Evolutionary conservation across 441 rosid genomes (phyloP).

Genomic region (Eutrema salsugineum): DNA sequence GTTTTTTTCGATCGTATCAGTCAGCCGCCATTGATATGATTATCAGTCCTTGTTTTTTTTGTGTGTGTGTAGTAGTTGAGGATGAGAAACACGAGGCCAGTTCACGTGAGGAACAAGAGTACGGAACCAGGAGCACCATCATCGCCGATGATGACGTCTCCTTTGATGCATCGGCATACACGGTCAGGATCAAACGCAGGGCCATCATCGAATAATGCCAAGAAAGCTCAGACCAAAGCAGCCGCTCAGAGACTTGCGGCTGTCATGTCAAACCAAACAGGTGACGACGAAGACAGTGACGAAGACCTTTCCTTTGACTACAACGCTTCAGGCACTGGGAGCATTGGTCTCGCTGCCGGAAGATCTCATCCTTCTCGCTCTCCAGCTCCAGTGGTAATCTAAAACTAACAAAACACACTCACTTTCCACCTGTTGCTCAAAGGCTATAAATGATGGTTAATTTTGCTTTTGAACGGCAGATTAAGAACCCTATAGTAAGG

Average conservation of each 20-base stretch:
- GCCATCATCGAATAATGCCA: slow-evolving; percentile 32
- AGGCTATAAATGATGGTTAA: not conserved
- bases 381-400: slow-evolving; percentile 63
- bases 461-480: slow-evolving; percentile 19
- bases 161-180: slow-evolving; percentile 42
- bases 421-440: not conserved
- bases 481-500: slow-evolving; percentile 29
- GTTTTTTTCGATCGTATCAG: not conserved
- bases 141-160: slow-evolving; percentile 48
- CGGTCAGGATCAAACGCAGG: slow-evolving; percentile 61
- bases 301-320: slow-evolving; percentile 55
- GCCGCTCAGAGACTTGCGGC: slow-evolving; percentile 94
- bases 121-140: slow-evolving; percentile 38
- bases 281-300: slow-evolving; percentile 55
- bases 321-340: slow-evolving; percentile 32
- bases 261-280: slow-evolving; percentile 68
- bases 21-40: not conserved
- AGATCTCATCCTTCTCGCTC: slow-evolving; percentile 53
- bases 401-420: not conserved
- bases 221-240: slow-evolving; percentile 84
- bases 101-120: slow-evolving; percentile 45
- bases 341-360: slow-evolving; percentile 71
- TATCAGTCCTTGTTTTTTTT: not conserved
- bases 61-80: not conserved
- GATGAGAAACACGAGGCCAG: slow-evolving; percentile 58